Conservation (phyloP, 1,139 yeast genomes). For the Blastobotrys aristatus region DNA sequence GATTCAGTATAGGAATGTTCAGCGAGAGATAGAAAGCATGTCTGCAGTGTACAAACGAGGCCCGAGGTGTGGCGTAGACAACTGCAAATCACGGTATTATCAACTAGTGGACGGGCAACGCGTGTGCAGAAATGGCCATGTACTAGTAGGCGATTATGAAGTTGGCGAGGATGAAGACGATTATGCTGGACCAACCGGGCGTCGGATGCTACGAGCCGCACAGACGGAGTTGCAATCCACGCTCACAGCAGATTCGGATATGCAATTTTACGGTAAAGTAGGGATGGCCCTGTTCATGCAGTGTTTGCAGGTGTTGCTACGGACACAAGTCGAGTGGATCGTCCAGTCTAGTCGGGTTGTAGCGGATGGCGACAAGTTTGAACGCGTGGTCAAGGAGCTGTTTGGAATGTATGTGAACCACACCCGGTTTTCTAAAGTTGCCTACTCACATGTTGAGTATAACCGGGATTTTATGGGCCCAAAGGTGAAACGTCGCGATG, state of each 20-base stretch:
- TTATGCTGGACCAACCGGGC: constrained; percentile 16
- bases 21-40: too few species aligned
- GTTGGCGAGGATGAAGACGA: constrained; percentile 59
- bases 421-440: constrained; percentile 21
- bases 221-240: constrained; percentile 23
- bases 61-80: constrained; percentile 80
- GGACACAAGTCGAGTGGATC: constrained; percentile 45
- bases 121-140: constrained; percentile 88
- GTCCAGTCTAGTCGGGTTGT: constrained; percentile 30
- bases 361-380: constrained; percentile 21
- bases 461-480: not conserved
- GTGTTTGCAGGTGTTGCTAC: constrained; percentile 53
- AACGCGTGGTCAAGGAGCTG: constrained; percentile 43
- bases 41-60: constrained; percentile 52
- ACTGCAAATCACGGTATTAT: constrained; percentile 78
- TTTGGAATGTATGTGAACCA: constrained; percentile 45
- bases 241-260: constrained; percentile 15
- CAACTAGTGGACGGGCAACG: constrained; percentile 66
- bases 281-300: constrained; percentile 46
- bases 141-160: constrained; percentile 74
- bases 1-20: too few species aligned
- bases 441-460: constrained; percentile 14
- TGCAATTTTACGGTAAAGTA: constrained; percentile 47
- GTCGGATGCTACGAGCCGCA: constrained; percentile 22
- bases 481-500: constrained; percentile 1